A percentile compares a stretch with the other conserved stretches of the same genome.
Evolutionary conservation across 2,329 filamentous ascomycete species (phyloP).

Genomic region (Blastomyces parvus): DNA sequence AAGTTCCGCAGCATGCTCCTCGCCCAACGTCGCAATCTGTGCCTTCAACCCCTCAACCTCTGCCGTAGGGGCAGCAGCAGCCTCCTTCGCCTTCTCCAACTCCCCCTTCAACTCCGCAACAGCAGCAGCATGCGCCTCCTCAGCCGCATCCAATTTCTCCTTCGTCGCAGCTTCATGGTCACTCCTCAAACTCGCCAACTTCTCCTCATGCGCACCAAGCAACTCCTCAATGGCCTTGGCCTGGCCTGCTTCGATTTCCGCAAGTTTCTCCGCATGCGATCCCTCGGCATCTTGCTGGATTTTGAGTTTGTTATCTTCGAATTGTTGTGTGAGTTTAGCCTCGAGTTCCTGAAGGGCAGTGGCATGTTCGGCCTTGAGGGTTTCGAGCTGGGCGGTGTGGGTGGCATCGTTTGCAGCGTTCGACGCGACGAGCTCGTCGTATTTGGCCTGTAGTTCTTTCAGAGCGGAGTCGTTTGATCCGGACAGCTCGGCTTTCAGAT

Average conservation of each 20-base stretch:
- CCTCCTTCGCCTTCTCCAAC: conserved; percentile 28
- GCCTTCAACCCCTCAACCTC: conserved; percentile 31
- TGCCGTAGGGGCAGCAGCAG: conserved; percentile 29
- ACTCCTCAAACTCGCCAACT: conserved; percentile 28
- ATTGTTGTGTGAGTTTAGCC: conserved; percentile 27
- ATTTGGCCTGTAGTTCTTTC: conserved; percentile 15
- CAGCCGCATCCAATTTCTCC: conserved; percentile 29
- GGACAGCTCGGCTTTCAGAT: conserved; percentile 21
- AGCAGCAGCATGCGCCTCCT: conserved; percentile 28
- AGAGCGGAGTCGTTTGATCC: conserved; percentile 15
- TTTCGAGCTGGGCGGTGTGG: conserved; percentile 14
- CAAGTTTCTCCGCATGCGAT: conserved; percentile 26
- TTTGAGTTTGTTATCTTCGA: conserved; percentile 26
- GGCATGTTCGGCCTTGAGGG: conserved; percentile 14
- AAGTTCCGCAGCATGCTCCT: conserved; percentile 41
- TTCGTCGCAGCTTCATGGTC: conserved; percentile 31
- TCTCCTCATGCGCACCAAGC: conserved; percentile 32
- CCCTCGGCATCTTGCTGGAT: conserved; percentile 32
- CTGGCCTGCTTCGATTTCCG: conserved; percentile 31
- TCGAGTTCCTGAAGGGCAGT: conserved; percentile 22
- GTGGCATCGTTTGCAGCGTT: conserved; percentile 9
- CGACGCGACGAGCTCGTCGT: conserved; percentile 13
- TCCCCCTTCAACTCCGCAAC: conserved; percentile 28
- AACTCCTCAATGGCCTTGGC: conserved; percentile 34
- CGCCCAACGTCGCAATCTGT: conserved; percentile 40